These are phyloP conservation scores for Trichoderma gamsii DNA, from an alignment of 495 filamentous ascomycete genomes.

Conservation along the genomic window DNA sequence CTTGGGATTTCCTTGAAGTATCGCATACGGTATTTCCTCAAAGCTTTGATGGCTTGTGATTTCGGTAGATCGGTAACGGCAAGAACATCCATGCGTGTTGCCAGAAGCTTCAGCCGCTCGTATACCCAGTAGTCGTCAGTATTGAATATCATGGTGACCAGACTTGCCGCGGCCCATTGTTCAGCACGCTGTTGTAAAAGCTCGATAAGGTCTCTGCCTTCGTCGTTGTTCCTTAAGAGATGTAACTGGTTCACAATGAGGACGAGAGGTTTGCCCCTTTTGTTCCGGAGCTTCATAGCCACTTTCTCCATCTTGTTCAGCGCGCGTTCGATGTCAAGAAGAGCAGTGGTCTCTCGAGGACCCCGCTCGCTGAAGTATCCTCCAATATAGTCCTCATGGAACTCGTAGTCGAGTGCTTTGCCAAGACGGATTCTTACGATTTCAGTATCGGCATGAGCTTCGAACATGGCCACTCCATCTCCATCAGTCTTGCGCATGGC, in stretches of 20 bases:
- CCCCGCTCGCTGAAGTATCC: conserved; percentile 90
- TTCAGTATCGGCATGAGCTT: conserved; percentile 90
- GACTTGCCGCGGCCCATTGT: conserved; percentile 83
- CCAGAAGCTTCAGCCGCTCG: conserved; percentile 82
- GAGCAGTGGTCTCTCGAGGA: conserved; percentile 79
- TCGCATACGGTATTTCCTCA: conserved; percentile 65
- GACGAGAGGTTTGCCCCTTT: conserved; percentile 61
- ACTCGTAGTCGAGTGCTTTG: conserved; percentile 92
- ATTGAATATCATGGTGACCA: conserved; percentile 88
- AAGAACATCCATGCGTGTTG: conserved; percentile 86
- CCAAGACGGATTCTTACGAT: conserved; percentile 90
- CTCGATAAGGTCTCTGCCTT: conserved; percentile 85
- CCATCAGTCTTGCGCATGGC: conserved; percentile 89
- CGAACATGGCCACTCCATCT: conserved; percentile 83
- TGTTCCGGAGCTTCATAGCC: conserved; percentile 58
- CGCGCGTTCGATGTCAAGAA: conserved; percentile 91
- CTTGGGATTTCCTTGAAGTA: conserved; percentile 57
- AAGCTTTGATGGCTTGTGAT: conserved; percentile 62
- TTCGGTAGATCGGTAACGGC: conserved; percentile 76
- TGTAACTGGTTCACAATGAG: conserved; percentile 90
- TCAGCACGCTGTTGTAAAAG: conserved; percentile 93
- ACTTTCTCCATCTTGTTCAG: conserved; percentile 98
- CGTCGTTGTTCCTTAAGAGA: conserved; percentile 81
- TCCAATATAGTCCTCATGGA: conserved; percentile 84
- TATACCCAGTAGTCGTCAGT: conserved; percentile 98